Percentiles rank a stretch among this genome's conserved stretches.
These are phyloP conservation scores for Mesembryanthemum crystallinum DNA, from an alignment of 148 eudicot genomes.

Conservation along the genomic window DNA sequence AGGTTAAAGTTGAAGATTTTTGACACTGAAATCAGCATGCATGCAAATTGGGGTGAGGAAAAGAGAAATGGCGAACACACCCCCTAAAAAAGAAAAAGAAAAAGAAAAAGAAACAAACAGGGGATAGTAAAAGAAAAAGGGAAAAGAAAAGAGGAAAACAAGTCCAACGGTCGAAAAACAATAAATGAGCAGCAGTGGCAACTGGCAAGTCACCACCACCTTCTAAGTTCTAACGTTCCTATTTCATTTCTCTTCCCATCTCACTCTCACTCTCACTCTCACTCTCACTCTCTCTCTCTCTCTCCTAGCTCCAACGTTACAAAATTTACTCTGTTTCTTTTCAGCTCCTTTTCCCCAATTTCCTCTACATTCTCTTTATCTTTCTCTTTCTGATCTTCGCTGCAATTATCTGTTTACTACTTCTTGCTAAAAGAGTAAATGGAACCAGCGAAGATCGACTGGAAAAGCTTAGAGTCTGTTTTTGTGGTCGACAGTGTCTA, in stretches of 20 bases:
- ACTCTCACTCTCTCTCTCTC: background rate
- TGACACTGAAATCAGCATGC: too few species aligned
- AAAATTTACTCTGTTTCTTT: background rate
- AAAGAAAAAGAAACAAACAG: too few species aligned
- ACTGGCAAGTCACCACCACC: too few species aligned
- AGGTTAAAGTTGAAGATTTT: too few species aligned
- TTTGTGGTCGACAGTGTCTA: constrained; percentile 52
- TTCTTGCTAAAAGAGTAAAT: background rate
- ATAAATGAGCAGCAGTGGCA: background rate
- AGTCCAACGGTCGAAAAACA: constrained; percentile 25
- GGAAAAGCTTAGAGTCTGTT: constrained; percentile 59
- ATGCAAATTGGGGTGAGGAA: too few species aligned
- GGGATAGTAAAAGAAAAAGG: background rate
- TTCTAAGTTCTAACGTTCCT: constrained; percentile 1
- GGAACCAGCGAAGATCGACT: constrained; percentile 82
- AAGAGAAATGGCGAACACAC: too few species aligned
- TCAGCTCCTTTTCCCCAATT: background rate
- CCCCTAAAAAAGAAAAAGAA: too few species aligned
- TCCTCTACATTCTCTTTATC: background rate
- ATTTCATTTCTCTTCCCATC: background rate
- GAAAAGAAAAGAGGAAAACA: too few species aligned
- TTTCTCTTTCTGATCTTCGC: background rate
- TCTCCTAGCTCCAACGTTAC: background rate
- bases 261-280: background rate
- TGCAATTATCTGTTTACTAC: background rate